Percentiles rank a stretch among this genome's conserved stretches.
Conservation (phyloP, 345 rosid species). For the Cardamine chenopodiifolia region DNA sequence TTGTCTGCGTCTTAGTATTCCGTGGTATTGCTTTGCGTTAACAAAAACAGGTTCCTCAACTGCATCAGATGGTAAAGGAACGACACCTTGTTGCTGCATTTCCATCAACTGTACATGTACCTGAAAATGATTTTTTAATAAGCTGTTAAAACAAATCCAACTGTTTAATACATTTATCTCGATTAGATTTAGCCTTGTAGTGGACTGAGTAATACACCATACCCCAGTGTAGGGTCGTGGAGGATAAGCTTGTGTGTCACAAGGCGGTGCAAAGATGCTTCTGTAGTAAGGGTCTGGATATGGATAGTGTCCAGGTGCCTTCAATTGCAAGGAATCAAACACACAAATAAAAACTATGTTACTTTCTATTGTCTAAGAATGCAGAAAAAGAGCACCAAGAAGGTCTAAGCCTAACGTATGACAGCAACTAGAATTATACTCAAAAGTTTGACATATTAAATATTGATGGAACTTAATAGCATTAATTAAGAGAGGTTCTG, state of each 20-base stretch:
- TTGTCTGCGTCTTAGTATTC: slow-evolving; percentile 91
- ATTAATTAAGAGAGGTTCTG: slow-evolving; percentile 1
- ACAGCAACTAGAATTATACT: background rate
- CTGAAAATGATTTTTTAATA: slow-evolving; percentile 41
- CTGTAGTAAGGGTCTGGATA: slow-evolving; percentile 91
- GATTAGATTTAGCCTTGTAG: background rate
- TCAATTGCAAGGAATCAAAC: slow-evolving; percentile 27
- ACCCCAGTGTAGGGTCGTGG: slow-evolving; percentile 67
- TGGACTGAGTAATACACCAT: slow-evolving; percentile 7
- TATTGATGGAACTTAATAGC: background rate
- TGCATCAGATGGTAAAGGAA: slow-evolving; percentile 86
- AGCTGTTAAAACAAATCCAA: background rate
- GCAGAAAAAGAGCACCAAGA: background rate
- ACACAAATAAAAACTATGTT: slow-evolving; percentile 8
- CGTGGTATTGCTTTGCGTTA: slow-evolving; percentile 97
- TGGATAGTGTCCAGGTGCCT: slow-evolving; percentile 80
- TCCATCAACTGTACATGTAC: slow-evolving; percentile 92
- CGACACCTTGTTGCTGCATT: slow-evolving; percentile 91
- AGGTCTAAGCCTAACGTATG: background rate
- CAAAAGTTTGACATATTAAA: background rate
- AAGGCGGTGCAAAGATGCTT: slow-evolving; percentile 81
- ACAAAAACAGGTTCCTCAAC: slow-evolving; percentile 99
- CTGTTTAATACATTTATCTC: background rate
- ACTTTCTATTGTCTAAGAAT: background rate
- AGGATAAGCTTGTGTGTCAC: slow-evolving; percentile 55